Percentiles rank a stretch among this genome's conserved stretches.
These are phyloP conservation scores for Monotropa hypopitys DNA, from an alignment of 179 eudicot species.

Conservation along the genomic window DNA sequence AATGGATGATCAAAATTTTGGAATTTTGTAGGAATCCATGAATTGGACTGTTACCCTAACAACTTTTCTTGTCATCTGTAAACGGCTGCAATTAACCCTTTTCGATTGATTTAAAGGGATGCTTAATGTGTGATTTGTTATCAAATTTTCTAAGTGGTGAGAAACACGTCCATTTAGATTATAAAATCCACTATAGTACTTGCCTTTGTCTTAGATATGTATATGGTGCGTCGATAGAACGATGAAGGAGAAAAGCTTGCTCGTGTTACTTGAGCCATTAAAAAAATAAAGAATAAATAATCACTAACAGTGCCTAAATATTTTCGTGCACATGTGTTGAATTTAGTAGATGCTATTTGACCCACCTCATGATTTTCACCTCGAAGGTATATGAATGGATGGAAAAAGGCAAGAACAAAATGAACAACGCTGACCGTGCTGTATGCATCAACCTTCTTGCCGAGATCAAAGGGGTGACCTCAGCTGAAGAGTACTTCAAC, in stretches of 20 bases:
- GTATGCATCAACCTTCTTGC: slow-evolving; percentile 35
- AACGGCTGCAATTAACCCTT: background rate
- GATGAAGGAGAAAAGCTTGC: background rate
- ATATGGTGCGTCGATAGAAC: background rate
- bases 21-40: background rate
- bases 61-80: background rate
- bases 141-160: background rate
- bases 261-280: background rate
- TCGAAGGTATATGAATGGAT: slow-evolving; percentile 39
- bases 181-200: background rate
- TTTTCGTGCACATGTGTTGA: background rate
- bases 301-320: background rate
- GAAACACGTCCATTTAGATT: background rate
- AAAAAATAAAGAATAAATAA: background rate
- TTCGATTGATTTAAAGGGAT: background rate
- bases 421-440: slow-evolving; percentile 34
- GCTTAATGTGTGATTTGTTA: background rate
- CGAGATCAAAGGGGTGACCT: slow-evolving; percentile 27
- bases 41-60: background rate
- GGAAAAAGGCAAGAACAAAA: slow-evolving; percentile 17
- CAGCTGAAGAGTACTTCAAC: slow-evolving; percentile 37
- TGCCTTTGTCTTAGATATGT: background rate
- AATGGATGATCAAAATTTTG: background rate
- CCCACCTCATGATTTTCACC: background rate
- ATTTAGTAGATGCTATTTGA: background rate